Evolutionary conservation across 331 rosid genomes (phyloP).

Genomic region (Quercus tomentella): DNA sequence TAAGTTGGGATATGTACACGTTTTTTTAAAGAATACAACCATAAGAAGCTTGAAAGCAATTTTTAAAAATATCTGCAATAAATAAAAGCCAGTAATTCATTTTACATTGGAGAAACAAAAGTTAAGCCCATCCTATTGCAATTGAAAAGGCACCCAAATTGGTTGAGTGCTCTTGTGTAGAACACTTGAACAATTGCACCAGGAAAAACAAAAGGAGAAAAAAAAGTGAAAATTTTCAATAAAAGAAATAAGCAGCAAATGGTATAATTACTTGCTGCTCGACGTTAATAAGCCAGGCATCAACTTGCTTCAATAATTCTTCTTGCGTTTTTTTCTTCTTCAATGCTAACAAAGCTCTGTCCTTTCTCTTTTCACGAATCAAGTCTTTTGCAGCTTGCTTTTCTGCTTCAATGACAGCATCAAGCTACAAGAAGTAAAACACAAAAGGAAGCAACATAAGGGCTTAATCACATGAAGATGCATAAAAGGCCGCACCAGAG

Average conservation of each 20-base stretch:
- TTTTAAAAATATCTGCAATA: background rate
- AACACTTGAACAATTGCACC: background rate
- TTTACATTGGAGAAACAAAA: background rate
- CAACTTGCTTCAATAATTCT: slow-evolving; percentile 90
- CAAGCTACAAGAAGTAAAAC: slow-evolving; percentile 48
- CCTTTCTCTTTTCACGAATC: slow-evolving; percentile 87
- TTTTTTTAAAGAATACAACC: background rate
- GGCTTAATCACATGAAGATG: background rate
- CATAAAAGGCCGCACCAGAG: background rate
- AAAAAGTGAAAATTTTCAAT: background rate
- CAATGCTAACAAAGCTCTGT: slow-evolving; percentile 75
- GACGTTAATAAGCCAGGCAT: slow-evolving; percentile 82
- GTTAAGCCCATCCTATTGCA: background rate
- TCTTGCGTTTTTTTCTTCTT: slow-evolving; percentile 89
- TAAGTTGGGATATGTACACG: background rate
- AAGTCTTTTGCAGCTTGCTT: slow-evolving; percentile 86
- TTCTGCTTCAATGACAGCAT: slow-evolving; percentile 86
- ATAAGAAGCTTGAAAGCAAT: background rate
- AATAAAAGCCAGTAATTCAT: background rate
- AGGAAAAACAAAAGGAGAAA: background rate
- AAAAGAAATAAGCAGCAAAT: background rate
- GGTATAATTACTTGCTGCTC: slow-evolving; percentile 65
- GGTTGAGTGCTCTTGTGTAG: background rate
- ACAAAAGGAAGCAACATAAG: background rate
- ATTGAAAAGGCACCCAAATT: slow-evolving; percentile 11